These are phyloP conservation scores for Salix brachista DNA, from an alignment of 345 rosid genomes.

Conservation along the genomic window DNA sequence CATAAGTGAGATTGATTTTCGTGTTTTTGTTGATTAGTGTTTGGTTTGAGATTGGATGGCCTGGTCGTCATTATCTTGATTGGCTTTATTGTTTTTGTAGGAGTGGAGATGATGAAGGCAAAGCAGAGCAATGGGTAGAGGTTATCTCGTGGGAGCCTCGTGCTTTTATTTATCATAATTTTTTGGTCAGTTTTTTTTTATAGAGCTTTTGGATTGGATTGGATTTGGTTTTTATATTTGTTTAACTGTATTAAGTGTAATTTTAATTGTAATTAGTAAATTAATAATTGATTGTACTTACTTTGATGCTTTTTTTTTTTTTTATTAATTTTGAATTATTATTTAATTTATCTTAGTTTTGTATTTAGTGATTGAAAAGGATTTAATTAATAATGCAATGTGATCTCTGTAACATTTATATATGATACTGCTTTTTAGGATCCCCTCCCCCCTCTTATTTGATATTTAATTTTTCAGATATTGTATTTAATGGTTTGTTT, in stretches of 20 bases:
- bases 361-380: not conserved
- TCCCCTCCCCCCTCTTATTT: not conserved
- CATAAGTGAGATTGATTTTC: conserved; percentile 26
- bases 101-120: conserved; percentile 42
- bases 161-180: conserved; percentile 78
- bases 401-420: not conserved
- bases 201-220: not conserved
- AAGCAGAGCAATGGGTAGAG: conserved; percentile 72
- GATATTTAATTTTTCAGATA: not conserved
- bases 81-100: conserved; percentile 20
- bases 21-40: not conserved
- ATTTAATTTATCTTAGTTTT: too few species aligned
- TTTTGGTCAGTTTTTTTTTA: conserved; percentile 53
- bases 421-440: not conserved
- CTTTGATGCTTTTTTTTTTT: not conserved
- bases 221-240: not conserved
- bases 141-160: conserved; percentile 95
- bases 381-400: not conserved
- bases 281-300: too few species aligned
- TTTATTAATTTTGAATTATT: not conserved
- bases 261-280: not conserved
- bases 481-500: not conserved
- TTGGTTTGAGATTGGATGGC: not conserved
- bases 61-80: conserved; percentile 7
- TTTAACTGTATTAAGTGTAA: not conserved